A percentile compares a stretch with the other conserved stretches of the same genome.
These are phyloP conservation scores for Epichloe brachyelytri DNA, from an alignment of 2,329 filamentous ascomycete species.

Conservation along the genomic window DNA sequence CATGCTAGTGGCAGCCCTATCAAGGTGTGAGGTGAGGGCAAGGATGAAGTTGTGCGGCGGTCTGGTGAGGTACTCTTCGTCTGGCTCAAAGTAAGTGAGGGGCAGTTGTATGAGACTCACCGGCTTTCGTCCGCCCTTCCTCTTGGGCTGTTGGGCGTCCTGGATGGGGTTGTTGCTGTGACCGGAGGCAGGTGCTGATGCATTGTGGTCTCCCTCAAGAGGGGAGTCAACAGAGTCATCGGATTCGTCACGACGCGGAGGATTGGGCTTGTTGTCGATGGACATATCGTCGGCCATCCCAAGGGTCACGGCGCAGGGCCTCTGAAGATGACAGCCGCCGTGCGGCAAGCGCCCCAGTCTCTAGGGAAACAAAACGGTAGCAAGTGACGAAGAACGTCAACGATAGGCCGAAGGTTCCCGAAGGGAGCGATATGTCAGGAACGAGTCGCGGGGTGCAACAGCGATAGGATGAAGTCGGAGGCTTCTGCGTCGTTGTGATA, in stretches of 20 bases:
- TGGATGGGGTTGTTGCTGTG: constrained; percentile 24
- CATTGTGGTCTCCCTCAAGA: constrained; percentile 39
- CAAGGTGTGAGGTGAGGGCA: background rate
- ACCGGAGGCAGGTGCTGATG: constrained; percentile 17
- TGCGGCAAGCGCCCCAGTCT: constrained; percentile 24
- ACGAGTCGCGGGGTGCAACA: background rate
- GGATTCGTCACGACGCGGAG: constrained; percentile 38
- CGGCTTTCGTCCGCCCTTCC: constrained; percentile 94
- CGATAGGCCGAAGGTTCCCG: background rate
- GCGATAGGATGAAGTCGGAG: constrained; percentile 6
- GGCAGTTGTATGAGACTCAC: constrained; percentile 43
- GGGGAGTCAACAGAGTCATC: constrained; percentile 50
- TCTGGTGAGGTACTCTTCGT: background rate
- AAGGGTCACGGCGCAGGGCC: constrained; percentile 23
- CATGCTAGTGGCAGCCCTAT: background rate
- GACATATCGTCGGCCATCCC: constrained; percentile 57
- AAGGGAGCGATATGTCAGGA: background rate
- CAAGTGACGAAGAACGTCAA: constrained; percentile 6
- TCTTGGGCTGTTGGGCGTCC: constrained; percentile 62
- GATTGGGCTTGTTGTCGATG: constrained; percentile 35
- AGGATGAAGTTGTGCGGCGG: background rate
- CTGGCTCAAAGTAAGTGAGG: background rate
- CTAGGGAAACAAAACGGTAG: constrained; percentile 19
- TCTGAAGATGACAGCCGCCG: constrained; percentile 21
- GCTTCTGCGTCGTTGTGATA: constrained; percentile 6